These are phyloP conservation scores for Vicia sativa DNA, from an alignment of 306 rosid genomes.

Conservation along the genomic window DNA sequence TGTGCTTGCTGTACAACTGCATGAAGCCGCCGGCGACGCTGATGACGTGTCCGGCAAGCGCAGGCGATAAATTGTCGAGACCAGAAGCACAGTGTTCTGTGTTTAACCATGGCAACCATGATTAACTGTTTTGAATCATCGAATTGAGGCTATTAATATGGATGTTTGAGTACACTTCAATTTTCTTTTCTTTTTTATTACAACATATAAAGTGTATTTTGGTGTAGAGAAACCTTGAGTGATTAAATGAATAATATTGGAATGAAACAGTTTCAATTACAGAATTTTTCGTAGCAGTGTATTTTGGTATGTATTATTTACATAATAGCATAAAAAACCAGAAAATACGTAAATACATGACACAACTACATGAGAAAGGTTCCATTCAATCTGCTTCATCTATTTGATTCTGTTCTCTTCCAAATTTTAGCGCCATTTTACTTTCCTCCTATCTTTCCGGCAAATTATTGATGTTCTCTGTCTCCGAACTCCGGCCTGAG, in stretches of 20 bases:
- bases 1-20: conserved; percentile 73
- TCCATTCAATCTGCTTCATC: too few species aligned
- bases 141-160: background rate
- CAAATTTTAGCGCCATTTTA: background rate
- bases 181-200: background rate
- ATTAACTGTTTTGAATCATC: background rate
- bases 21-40: conserved; percentile 55
- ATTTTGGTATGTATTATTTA: too few species aligned
- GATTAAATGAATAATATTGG: background rate
- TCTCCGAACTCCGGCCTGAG: background rate
- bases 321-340: background rate
- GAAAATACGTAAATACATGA: too few species aligned
- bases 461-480: background rate
- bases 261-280: too few species aligned
- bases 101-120: conserved; percentile 23
- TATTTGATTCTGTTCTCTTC: background rate
- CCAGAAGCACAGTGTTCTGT: conserved; percentile 62
- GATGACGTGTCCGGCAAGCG: conserved; percentile 57
- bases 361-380: background rate
- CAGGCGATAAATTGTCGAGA: conserved; percentile 54
- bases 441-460: background rate
- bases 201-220: conserved; percentile 10
- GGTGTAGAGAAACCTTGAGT: background rate
- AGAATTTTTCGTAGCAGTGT: too few species aligned
- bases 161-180: background rate